phyloP scores from a whole-genome alignment of 805 yeast genomes.

The Allodekkera sacchari region DNA sequence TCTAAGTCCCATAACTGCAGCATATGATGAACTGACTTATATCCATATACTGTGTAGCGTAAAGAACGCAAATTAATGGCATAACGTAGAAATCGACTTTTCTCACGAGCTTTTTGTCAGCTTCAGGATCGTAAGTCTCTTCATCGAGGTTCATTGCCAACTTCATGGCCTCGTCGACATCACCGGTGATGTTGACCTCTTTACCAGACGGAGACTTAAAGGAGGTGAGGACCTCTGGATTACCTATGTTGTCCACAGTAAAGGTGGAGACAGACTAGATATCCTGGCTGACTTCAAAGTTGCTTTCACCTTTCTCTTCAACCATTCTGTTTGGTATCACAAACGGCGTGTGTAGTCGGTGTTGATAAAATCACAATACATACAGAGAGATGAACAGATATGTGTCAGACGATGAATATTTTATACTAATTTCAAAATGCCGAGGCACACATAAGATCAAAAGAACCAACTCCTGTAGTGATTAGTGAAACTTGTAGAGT shows the following conservation, averaged over 20 bases:
- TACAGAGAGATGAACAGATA: too few species aligned
- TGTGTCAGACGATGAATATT: too few species aligned
- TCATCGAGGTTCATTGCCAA: conserved; percentile 4
- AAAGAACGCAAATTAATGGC: conserved; percentile 28
- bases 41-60: conserved; percentile 34
- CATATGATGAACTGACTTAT: conserved; percentile 29
- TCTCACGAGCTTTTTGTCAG: conserved; percentile 25
- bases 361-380: too few species aligned
- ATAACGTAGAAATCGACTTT: conserved; percentile 31
- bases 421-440: too few species aligned
- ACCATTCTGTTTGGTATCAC: too few species aligned
- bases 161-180: conserved; percentile 8
- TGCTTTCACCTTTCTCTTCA: too few species aligned
- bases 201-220: conserved; percentile 4
- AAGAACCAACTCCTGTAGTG: too few species aligned
- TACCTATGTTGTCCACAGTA: conserved; percentile 8
- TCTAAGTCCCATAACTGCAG: conserved; percentile 21
- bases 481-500: too few species aligned
- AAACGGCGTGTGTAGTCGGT: too few species aligned
- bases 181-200: conserved; percentile 5
- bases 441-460: too few species aligned
- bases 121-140: background rate
- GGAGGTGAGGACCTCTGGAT: conserved; percentile 4
- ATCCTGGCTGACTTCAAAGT: too few species aligned
- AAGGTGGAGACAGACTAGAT: too few species aligned